Conservation (phyloP, 495 filamentous ascomycete species). For the Evansstolkia leycettana region DNA sequence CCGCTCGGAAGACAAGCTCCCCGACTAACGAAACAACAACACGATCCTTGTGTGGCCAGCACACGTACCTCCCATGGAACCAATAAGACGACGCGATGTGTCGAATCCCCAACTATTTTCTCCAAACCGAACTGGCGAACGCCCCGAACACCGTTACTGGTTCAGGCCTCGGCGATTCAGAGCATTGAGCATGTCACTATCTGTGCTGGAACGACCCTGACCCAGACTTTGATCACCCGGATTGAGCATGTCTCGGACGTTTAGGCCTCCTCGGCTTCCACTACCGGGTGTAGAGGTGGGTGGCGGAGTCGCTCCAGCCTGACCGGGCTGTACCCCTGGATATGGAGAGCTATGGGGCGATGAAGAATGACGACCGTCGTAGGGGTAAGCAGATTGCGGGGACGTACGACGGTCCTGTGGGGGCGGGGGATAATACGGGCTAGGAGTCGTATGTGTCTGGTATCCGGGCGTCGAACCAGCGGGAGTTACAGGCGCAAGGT, state of each 20-base stretch:
- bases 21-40: too few species aligned
- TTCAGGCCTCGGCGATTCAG: constrained; percentile 33
- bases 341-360: constrained; percentile 39
- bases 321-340: constrained; percentile 26
- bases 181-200: constrained; percentile 45
- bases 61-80: constrained; percentile 3
- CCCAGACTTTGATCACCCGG: constrained; percentile 20
- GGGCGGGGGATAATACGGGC: constrained; percentile 35
- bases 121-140: too few species aligned
- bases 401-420: constrained; percentile 37
- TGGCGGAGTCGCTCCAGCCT: constrained; percentile 25
- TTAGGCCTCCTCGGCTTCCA: constrained; percentile 33
- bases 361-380: constrained; percentile 36
- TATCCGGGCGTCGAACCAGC: constrained; percentile 36
- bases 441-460: constrained; percentile 29
- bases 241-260: constrained; percentile 42
- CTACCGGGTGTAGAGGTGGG: constrained; percentile 27
- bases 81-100: too few species aligned
- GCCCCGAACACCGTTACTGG: too few species aligned
- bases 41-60: constrained; percentile 11
- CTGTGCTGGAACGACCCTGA: constrained; percentile 37
- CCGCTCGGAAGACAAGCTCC: too few species aligned
- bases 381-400: constrained; percentile 34
- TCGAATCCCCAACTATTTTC: too few species aligned
- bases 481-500: constrained; percentile 40